A percentile compares a stretch with the other conserved stretches of the same genome.
Evolutionary conservation across 2,329 filamentous ascomycete species (phyloP).

Genomic region (Colletotrichum chrysophilum): DNA sequence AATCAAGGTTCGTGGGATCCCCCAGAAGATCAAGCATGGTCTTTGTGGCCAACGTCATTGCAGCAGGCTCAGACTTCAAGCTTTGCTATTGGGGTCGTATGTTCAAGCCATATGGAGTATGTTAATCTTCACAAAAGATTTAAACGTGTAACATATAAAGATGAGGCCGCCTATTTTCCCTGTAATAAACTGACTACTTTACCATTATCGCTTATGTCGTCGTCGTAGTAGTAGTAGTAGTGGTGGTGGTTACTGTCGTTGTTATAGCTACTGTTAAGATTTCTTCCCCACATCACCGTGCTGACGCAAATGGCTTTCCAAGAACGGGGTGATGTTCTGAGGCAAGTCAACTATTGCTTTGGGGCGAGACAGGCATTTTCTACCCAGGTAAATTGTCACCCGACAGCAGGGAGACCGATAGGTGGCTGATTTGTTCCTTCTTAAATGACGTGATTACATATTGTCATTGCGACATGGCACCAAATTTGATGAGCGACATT

Average conservation of each 20-base stretch:
- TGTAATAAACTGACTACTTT: no score
- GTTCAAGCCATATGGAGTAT: background rate
- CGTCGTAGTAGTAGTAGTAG: no score
- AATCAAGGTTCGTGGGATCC: background rate
- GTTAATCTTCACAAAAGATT: no score
- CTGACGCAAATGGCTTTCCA: background rate
- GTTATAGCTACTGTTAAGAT: no score
- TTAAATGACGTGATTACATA: background rate
- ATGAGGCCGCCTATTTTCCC: no score
- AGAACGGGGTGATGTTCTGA: background rate
- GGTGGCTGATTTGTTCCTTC: background rate
- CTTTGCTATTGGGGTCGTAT: background rate
- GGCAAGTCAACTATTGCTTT: background rate
- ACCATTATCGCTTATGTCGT: no score
- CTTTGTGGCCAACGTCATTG: background rate
- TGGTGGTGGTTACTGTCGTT: no score
- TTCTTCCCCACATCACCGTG: no score
- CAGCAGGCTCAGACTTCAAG: background rate
- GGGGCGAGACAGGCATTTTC: background rate
- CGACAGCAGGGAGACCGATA: background rate
- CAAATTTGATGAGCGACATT: background rate
- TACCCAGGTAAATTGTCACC: background rate
- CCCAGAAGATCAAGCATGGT: background rate
- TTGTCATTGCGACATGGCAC: background rate
- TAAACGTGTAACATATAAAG: rapidly evolving